These are phyloP conservation scores for Juglanconis oblonga DNA, from an alignment of 2,329 filamentous ascomycete genomes.

Conservation along the genomic window DNA sequence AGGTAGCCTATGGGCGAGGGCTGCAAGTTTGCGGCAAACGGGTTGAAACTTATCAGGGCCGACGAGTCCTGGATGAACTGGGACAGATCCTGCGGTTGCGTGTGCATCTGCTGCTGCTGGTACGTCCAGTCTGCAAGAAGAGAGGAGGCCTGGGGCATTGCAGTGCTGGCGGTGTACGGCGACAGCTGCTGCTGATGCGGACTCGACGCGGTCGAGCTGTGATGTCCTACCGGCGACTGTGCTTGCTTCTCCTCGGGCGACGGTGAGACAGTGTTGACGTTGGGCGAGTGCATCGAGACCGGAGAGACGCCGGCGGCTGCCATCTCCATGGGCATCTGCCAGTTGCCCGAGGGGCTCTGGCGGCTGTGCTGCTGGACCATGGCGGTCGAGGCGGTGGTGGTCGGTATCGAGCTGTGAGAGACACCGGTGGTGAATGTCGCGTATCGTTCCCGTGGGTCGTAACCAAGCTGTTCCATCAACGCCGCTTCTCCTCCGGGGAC, in stretches of 20 bases:
- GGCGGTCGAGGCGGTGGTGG: constrained; percentile 31
- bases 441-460: constrained; percentile 57
- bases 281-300: constrained; percentile 35
- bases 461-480: constrained; percentile 58
- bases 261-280: constrained; percentile 40
- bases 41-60: constrained; percentile 53
- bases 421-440: constrained; percentile 42
- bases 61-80: constrained; percentile 54
- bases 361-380: constrained; percentile 32
- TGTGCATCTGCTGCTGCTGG: constrained; percentile 33
- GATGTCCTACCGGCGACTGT: constrained; percentile 40
- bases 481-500: constrained; percentile 50
- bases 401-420: constrained; percentile 34
- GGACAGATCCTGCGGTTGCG: constrained; percentile 45
- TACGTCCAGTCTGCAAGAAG: constrained; percentile 62
- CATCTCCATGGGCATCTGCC: constrained; percentile 54
- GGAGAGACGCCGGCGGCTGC: constrained; percentile 23
- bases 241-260: constrained; percentile 51
- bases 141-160: constrained; percentile 45
- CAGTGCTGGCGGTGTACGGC: constrained; percentile 43
- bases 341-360: constrained; percentile 39
- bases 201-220: constrained; percentile 50
- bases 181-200: constrained; percentile 53
- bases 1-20: constrained; percentile 59
- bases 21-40: constrained; percentile 51